Conservation (phyloP, 2,329 filamentous ascomycete species). For the Trichoderma koningiopsis region DNA sequence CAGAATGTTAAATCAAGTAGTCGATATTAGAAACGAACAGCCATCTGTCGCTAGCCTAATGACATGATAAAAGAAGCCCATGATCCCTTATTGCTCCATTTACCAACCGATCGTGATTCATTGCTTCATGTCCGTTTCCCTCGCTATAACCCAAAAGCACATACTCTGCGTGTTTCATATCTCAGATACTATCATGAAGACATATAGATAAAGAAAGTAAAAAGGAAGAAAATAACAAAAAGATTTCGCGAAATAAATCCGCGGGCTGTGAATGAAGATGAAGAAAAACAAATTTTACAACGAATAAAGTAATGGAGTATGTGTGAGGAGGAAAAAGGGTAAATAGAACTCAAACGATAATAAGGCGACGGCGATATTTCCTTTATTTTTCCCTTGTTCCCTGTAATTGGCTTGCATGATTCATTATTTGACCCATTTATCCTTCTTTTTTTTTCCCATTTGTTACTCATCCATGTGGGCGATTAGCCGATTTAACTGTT, state of each 20-base stretch:
- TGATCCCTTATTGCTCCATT: background rate
- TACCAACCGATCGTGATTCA: conserved; percentile 5
- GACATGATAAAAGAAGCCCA: background rate
- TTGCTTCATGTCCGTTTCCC: background rate
- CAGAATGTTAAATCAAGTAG: background rate
- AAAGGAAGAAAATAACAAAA: background rate
- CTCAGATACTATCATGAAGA: background rate
- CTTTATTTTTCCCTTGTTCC: background rate
- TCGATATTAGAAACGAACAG: background rate
- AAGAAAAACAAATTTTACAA: background rate
- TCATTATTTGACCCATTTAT: background rate
- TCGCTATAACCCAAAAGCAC: background rate
- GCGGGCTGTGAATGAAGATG: background rate
- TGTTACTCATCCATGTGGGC: background rate
- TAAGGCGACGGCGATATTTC: background rate
- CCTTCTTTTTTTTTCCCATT: background rate
- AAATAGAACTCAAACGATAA: background rate
- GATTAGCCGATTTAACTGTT: background rate
- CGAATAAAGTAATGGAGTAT: background rate
- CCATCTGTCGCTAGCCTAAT: background rate
- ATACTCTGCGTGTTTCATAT: background rate
- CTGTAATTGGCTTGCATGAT: background rate
- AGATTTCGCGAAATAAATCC: background rate
- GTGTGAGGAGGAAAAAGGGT: background rate
- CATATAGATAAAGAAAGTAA: background rate